Percentiles rank a stretch among this genome's conserved stretches.
Evolutionary conservation across 352 stramenopile species (phyloP).

Genomic region (Phytophthora cactorum): DNA sequence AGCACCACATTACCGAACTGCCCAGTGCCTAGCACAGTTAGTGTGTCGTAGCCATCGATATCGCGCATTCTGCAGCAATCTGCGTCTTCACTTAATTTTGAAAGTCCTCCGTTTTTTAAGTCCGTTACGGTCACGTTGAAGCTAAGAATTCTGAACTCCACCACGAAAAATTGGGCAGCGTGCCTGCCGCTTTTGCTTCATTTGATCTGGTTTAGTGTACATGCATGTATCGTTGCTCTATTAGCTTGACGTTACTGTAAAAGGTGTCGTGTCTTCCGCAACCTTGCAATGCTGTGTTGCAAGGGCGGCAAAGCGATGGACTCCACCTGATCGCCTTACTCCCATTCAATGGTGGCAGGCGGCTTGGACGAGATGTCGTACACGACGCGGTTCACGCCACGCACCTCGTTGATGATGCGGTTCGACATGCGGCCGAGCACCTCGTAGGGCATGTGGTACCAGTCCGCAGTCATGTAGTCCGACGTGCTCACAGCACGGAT

Average conservation of each 20-base stretch:
- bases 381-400: slow-evolving; percentile 98
- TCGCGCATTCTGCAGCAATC: slow-evolving; percentile 9
- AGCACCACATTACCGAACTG: slow-evolving; percentile 66
- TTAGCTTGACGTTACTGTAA: slow-evolving; percentile 37
- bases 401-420: slow-evolving; percentile 99
- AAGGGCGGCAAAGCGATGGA: slow-evolving; percentile 2
- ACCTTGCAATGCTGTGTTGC: no score
- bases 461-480: slow-evolving; percentile 99
- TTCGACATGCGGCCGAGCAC: slow-evolving; percentile 97
- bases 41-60: slow-evolving; percentile 52
- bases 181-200: slow-evolving; percentile 21
- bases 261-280: slow-evolving; percentile 6
- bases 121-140: slow-evolving; percentile 18
- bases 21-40: slow-evolving; percentile 57
- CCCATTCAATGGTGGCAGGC: slow-evolving; percentile 99
- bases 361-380: slow-evolving; percentile 99
- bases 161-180: slow-evolving; percentile 12
- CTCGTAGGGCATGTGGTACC: slow-evolving; percentile 99
- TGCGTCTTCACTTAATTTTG: no score
- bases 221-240: slow-evolving; percentile 47
- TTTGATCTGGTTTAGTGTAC: slow-evolving; percentile 41
- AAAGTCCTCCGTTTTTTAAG: background rate
- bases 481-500: slow-evolving; percentile 98
- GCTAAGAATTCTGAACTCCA: slow-evolving; percentile 1
- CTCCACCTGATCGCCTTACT: slow-evolving; percentile 71